Percentiles rank a stretch among this genome's conserved stretches.
phyloP scores from a whole-genome alignment of 2,329 filamentous ascomycete species.

The Chaetomiaceae sp. region DNA sequence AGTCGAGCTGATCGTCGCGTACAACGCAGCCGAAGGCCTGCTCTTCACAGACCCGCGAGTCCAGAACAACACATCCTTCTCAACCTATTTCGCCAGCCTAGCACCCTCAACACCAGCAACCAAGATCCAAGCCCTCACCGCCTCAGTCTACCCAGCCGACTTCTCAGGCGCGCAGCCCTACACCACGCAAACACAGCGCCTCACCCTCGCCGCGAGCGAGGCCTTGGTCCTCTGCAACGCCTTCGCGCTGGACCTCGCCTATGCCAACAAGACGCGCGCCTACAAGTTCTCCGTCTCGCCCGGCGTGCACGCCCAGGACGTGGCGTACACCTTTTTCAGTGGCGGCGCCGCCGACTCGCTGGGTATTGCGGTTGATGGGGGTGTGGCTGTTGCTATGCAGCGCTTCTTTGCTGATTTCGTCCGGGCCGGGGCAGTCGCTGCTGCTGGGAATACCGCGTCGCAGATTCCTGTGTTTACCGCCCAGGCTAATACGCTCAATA shows the following conservation, averaged over 20 bases:
- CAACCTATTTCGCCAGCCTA: conserved; percentile 1
- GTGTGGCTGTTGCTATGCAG: conserved; percentile 1
- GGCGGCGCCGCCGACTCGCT: neutral
- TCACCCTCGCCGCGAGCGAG: conserved; percentile 6
- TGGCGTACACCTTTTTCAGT: conserved; percentile 11
- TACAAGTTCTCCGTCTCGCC: conserved; percentile 9
- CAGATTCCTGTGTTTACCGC: conserved; percentile 8
- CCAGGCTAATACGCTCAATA: neutral
- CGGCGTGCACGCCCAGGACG: conserved; percentile 9
- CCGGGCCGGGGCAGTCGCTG: neutral
- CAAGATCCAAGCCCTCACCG: conserved; percentile 8
- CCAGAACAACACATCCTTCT: conserved; percentile 7
- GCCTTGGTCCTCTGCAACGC: conserved; percentile 3
- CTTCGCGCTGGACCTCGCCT: conserved; percentile 6
- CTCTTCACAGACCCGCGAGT: conserved; percentile 16
- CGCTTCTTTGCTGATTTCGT: conserved; percentile 6
- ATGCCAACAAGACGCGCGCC: conserved; percentile 7
- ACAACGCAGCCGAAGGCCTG: conserved; percentile 8
- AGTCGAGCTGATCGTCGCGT: conserved; percentile 11
- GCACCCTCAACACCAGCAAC: conserved; percentile 6
- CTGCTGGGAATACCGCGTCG: conserved; percentile 7
- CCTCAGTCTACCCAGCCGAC: conserved; percentile 2
- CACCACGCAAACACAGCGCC: conserved; percentile 4
- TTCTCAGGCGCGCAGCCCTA: conserved; percentile 8
- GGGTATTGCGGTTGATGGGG: neutral